phyloP scores from a whole-genome alignment of 805 yeast genomes.

The Zygosaccharomyces rouxii region DNA sequence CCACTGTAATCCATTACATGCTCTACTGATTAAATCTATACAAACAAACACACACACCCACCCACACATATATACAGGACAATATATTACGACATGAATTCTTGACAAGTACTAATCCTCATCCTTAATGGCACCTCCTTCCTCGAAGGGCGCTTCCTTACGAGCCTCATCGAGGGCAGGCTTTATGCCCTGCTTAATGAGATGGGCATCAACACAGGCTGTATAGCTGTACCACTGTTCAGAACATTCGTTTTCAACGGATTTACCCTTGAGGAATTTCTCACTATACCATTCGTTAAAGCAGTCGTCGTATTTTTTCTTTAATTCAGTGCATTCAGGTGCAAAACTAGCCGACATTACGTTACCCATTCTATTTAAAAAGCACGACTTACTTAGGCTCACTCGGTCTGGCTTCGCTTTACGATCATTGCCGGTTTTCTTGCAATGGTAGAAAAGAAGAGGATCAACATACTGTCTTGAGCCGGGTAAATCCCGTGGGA shows the following conservation, averaged over 20 bases:
- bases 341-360: slow-evolving; percentile 86
- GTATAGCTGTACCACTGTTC: slow-evolving; percentile 85
- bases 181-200: slow-evolving; percentile 70
- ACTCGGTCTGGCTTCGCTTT: background rate
- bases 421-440: too few relatives aligned
- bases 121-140: slow-evolving; percentile 47
- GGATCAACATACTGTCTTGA: too few relatives aligned
- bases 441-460: too few relatives aligned
- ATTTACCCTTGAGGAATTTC: slow-evolving; percentile 54
- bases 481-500: too few relatives aligned
- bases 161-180: slow-evolving; percentile 85
- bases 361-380: slow-evolving; percentile 51
- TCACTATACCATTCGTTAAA: slow-evolving; percentile 95
- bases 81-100: background rate
- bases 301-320: slow-evolving; percentile 84
- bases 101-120: slow-evolving; percentile 9
- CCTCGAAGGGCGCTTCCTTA: slow-evolving; percentile 82
- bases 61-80: slow-evolving; percentile 1
- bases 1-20: too few relatives aligned
- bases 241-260: slow-evolving; percentile 78
- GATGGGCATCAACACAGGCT: slow-evolving; percentile 72
- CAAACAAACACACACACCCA: background rate
- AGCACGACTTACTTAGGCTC: background rate
- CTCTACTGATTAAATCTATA: too few relatives aligned
- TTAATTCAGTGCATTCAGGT: slow-evolving; percentile 89